These are phyloP conservation scores for Globisporangium sylvaticum DNA, from an alignment of 352 stramenopile species.

Conservation along the genomic window DNA sequence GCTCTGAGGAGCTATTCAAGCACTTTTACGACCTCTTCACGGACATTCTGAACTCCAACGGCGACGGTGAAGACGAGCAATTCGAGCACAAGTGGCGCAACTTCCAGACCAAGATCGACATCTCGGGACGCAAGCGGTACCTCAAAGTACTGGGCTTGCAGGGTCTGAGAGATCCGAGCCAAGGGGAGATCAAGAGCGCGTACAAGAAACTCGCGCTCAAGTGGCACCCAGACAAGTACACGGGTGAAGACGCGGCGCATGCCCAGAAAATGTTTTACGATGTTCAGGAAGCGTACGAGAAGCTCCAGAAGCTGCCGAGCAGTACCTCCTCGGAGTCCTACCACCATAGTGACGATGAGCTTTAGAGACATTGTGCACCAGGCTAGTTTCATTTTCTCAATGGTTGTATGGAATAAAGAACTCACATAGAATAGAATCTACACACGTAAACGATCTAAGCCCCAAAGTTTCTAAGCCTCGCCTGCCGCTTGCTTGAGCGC, in stretches of 20 bases:
- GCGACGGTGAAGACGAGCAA: background rate
- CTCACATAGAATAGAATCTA: slow-evolving; percentile 1
- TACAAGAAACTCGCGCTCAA: slow-evolving; percentile 21
- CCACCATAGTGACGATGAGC: background rate
- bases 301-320: slow-evolving; percentile 12
- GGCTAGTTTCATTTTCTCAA: background rate
- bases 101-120: slow-evolving; percentile 18
- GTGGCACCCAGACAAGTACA: slow-evolving; percentile 28
- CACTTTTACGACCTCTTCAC: slow-evolving; percentile 6
- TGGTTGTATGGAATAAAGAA: background rate
- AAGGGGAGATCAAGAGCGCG: slow-evolving; percentile 17
- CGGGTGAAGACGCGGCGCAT: slow-evolving; percentile 11
- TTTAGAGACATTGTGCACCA: background rate
- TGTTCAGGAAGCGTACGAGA: slow-evolving; percentile 26
- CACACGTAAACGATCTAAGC: background rate
- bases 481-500: slow-evolving; percentile 27
- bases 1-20: slow-evolving; percentile 5
- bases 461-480: background rate
- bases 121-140: slow-evolving; percentile 17
- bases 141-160: slow-evolving; percentile 17
- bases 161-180: background rate
- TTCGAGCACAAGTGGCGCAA: slow-evolving; percentile 16
- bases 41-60: background rate
- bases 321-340: background rate
- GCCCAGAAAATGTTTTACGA: slow-evolving; percentile 20